These are phyloP conservation scores for Eragrostis tef DNA, from an alignment of 202 grass and related monocot genomes.

Conservation along the genomic window DNA sequence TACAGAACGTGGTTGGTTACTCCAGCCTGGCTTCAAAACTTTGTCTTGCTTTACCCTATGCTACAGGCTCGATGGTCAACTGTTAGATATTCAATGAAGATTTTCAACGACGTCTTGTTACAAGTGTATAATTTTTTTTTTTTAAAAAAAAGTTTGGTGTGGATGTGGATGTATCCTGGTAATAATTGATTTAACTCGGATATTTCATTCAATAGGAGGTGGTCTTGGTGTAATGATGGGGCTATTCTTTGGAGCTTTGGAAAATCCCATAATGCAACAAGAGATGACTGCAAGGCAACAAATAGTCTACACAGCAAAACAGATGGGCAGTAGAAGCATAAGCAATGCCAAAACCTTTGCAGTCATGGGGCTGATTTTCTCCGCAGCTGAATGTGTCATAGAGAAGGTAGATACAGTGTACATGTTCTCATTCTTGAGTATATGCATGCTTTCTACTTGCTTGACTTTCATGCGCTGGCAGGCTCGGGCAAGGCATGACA, in stretches of 20 bases:
- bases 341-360: conserved; percentile 90
- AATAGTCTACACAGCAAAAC: conserved; percentile 83
- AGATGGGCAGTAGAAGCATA: conserved; percentile 91
- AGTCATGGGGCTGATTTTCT: conserved; percentile 92
- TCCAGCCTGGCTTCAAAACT: conserved; percentile 9
- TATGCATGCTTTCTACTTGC: conserved; percentile 16
- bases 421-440: not conserved
- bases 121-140: conserved; percentile 17
- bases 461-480: conserved; percentile 43
- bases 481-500: conserved; percentile 93
- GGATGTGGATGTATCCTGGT: conserved; percentile 8
- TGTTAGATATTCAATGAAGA: not conserved
- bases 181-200: conserved; percentile 12
- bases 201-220: conserved; percentile 66
- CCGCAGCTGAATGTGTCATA: conserved; percentile 77
- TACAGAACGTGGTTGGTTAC: not conserved
- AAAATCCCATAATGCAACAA: conserved; percentile 73
- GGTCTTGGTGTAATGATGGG: conserved; percentile 90
- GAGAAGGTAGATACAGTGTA: conserved; percentile 71
- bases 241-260: conserved; percentile 86
- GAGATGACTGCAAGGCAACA: conserved; percentile 88
- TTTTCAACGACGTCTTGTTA: not conserved
- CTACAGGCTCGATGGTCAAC: conserved; percentile 13
- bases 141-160: not conserved
- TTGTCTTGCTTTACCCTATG: conserved; percentile 30